phyloP scores from a whole-genome alignment of 2,329 filamentous ascomycete species.

The Fusarium subglutinans region DNA sequence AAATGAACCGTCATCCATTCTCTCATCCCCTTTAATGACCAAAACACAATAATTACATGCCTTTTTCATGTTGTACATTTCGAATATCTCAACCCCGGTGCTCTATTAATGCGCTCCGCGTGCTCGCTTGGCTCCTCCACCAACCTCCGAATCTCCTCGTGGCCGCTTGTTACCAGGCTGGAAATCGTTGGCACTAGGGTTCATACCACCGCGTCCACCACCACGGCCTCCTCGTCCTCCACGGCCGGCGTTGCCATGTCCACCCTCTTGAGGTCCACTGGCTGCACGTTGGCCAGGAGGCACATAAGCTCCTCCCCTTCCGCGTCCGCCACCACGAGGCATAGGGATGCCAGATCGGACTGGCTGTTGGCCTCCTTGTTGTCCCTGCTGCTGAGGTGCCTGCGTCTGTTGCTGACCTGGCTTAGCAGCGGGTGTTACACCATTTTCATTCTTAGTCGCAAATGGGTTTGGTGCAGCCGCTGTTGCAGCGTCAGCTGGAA shows the following conservation, averaged over 20 bases:
- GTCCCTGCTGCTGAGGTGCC: conserved; percentile 9
- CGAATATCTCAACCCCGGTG: neutral
- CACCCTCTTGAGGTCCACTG: conserved; percentile 50
- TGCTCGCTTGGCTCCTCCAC: conserved; percentile 54
- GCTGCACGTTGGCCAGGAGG: conserved; percentile 50
- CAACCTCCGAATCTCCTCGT: conserved; percentile 60
- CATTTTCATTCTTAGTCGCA: conserved; percentile 33
- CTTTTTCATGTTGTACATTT: conserved; percentile 39
- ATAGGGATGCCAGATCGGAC: conserved; percentile 53
- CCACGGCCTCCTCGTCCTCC: conserved; percentile 56
- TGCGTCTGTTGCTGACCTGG: conserved; percentile 24
- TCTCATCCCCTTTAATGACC: conserved; percentile 27
- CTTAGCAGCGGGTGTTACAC: conserved; percentile 23
- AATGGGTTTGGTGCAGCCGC: conserved; percentile 44
- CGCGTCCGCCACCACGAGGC: conserved; percentile 53
- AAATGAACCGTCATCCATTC: conserved; percentile 15
- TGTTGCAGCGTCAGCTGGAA: conserved; percentile 22
- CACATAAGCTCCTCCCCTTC: conserved; percentile 50
- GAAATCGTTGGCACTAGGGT: conserved; percentile 63
- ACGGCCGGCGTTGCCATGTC: conserved; percentile 43
- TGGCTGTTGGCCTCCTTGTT: conserved; percentile 31
- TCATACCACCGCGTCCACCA: conserved; percentile 56
- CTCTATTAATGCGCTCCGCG: conserved; percentile 51
- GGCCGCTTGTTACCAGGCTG: conserved; percentile 67
- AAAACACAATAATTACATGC: conserved; percentile 34